Percentiles rank a stretch among this genome's conserved stretches.
Evolutionary conservation across 306 rosid species (phyloP).

Genomic region (Pyrus betulifolia): DNA sequence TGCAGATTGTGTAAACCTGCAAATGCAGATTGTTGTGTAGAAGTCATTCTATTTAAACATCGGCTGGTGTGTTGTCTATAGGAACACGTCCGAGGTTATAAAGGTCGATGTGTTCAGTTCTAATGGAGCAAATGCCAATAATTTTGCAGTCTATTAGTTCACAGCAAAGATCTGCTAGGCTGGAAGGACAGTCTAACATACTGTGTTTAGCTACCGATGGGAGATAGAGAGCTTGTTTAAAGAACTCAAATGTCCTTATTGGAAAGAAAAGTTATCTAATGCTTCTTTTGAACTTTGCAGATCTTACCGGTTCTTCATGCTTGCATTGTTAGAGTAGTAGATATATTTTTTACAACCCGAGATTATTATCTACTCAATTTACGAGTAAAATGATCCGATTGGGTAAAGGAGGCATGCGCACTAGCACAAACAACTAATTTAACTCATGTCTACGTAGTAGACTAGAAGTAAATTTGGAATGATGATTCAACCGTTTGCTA

Average conservation of each 20-base stretch:
- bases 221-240: neutral
- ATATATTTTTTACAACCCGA: neutral
- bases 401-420: neutral
- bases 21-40: neutral
- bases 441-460: too few relatives aligned
- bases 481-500: neutral
- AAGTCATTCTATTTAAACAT: neutral
- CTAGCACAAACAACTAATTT: neutral
- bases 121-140: neutral
- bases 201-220: too few relatives aligned
- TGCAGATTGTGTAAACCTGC: constrained; percentile 1
- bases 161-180: too few relatives aligned
- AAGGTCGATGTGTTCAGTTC: neutral
- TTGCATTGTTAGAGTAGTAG: neutral
- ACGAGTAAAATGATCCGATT: too few relatives aligned
- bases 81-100: neutral
- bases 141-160: too few relatives aligned
- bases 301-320: neutral
- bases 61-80: neutral
- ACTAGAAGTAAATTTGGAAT: neutral
- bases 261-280: neutral
- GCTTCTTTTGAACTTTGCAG: neutral
- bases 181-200: too few relatives aligned
- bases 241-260: neutral
- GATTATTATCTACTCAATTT: neutral